Evolutionary conservation across 2,329 filamentous ascomycete genomes (phyloP).

Genomic region (Diaporthe destruens): DNA sequence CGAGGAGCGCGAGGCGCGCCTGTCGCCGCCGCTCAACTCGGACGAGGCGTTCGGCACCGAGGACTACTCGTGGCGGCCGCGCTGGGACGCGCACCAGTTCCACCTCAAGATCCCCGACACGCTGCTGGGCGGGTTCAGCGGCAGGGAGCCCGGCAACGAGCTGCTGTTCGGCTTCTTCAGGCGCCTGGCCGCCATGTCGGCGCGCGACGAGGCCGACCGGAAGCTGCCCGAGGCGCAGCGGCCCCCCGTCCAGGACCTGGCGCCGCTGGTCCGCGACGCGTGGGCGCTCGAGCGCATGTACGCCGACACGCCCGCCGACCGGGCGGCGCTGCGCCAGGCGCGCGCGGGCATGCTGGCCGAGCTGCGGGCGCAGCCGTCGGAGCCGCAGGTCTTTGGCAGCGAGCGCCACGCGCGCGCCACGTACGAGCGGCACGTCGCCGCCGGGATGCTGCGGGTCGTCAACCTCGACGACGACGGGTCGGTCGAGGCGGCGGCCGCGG

Average conservation of each 20-base stretch:
- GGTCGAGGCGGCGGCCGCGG: not conserved
- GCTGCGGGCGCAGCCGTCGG: too few relatives aligned
- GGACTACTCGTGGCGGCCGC: not conserved
- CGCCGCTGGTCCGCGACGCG: not conserved
- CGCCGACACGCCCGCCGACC: not conserved
- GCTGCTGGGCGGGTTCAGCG: not conserved
- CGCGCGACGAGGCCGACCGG: not conserved
- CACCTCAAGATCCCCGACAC: not conserved
- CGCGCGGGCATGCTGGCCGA: not conserved
- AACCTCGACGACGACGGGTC: not conserved
- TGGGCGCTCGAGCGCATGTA: not conserved
- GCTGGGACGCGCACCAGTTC: not conserved
- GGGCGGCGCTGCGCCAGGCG: not conserved
- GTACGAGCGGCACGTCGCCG: not conserved
- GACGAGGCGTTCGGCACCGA: not conserved
- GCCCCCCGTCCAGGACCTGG: not conserved
- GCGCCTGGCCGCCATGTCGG: not conserved
- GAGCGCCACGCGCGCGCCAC: not conserved
- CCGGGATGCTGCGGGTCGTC: not conserved
- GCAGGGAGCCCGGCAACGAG: not conserved
- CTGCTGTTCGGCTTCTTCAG: not conserved
- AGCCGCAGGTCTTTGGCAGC: not conserved
- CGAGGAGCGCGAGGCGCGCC: not conserved
- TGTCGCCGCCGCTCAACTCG: not conserved
- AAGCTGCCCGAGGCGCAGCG: not conserved